Base-by-base conservation (phyloP, 116 monocot genomes). In the Posidonia oceanica region DNA sequence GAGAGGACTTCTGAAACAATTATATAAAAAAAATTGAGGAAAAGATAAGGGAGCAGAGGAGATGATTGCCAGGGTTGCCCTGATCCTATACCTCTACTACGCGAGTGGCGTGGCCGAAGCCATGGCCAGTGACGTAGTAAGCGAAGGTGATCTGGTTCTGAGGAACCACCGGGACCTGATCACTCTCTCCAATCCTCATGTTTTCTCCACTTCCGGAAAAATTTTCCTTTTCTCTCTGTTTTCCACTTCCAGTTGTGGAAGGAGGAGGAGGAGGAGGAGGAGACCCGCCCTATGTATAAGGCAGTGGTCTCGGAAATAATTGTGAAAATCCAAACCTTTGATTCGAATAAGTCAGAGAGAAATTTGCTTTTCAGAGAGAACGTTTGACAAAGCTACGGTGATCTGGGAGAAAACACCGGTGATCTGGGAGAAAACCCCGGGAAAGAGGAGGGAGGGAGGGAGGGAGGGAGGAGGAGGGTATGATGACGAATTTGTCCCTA, bases 71-170 rank as follows among this genome's bases (percentile, higher is more conserved):
- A 7, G 7, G 3, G 12, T 48, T 48, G 42, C 48, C 17, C 22
- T n/a, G 57, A 58, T 56, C 38, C 10, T 15, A 70, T 52, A 87
- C 94, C 81, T 94, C 94, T 75, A 94, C 87, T 40, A 90, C 94
- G 18, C 94, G 90, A n/a, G 94, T 94, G 59, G 90, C 94, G 72
- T 94, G 94, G 69, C 94, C 94, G 68, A 94, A 94, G 11, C 94
- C 94, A 63, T 90, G 94, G 59, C 94, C 94, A 62, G 94, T 94
- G 69, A 94, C 83, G 73, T 94, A 87, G 75, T 83, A 89, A 38
- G 83, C 94, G 70, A 94, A 89, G 29, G 83, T 77, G 37, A 89
- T 76, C 38, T 63, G 84, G 53, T 70, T 77, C 68, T 52, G 54
- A 12, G 60, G 22, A 38, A 61, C 71, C 22, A 71, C 61, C 13